These are phyloP conservation scores for Eucalyptus sp. DNA, from an alignment of 345 rosid genomes.

Conservation along the genomic window DNA sequence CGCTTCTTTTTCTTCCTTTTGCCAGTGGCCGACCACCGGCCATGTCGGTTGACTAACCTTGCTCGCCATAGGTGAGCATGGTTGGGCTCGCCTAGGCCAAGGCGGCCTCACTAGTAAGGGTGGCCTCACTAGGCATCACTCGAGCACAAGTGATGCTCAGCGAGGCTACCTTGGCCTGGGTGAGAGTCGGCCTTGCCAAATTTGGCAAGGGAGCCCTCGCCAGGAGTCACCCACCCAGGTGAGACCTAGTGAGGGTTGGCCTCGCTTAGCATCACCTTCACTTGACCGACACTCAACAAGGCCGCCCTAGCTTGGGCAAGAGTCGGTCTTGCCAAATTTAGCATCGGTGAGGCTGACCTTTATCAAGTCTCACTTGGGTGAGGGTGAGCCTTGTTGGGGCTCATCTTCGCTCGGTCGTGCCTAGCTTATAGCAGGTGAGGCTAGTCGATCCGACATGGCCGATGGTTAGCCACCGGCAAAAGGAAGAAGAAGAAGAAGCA, in stretches of 20 bases:
- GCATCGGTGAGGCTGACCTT: too few species aligned
- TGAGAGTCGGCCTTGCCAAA: rapidly evolving
- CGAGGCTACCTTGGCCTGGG: too few species aligned
- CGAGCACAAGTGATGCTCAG: rapidly evolving
- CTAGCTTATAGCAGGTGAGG: too few species aligned
- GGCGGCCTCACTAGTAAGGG: too few species aligned
- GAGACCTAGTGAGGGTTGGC: too few species aligned
- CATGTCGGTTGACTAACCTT: rapidly evolving
- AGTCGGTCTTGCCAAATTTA: too few species aligned
- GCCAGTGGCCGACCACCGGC: rapidly evolving
- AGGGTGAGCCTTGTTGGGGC: too few species aligned
- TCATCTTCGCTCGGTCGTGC: rapidly evolving
- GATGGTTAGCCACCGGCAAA: rapidly evolving
- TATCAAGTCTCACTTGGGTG: rapidly evolving
- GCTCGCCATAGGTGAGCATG: too few species aligned
- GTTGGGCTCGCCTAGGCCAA: too few species aligned
- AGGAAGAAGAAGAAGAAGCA: too few species aligned
- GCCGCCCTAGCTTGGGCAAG: rapidly evolving
- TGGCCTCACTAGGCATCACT: rapidly evolving
- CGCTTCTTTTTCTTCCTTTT: too few species aligned
- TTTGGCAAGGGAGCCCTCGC: too few species aligned
- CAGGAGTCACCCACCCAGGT: rapidly evolving
- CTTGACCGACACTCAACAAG: rapidly evolving
- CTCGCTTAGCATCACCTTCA: rapidly evolving
- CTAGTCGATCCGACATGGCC: rapidly evolving